Conservation (phyloP, 257 asterid species). For the Solanum arcanum region DNA sequence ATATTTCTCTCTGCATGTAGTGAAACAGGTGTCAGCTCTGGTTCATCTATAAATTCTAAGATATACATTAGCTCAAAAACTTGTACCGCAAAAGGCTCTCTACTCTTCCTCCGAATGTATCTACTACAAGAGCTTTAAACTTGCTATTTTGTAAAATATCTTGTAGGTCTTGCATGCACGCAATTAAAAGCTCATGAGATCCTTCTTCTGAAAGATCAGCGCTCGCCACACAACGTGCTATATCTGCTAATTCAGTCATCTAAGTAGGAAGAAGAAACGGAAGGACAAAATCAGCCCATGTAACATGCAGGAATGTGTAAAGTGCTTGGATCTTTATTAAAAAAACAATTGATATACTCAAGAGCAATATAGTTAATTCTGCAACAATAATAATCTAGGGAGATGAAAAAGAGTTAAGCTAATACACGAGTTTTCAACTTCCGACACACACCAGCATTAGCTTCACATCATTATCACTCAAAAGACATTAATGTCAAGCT, state of each 20-base stretch:
- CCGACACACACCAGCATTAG: background rate
- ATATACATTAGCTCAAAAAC: background rate
- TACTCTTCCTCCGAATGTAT: slow-evolving; percentile 80
- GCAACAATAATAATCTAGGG: background rate
- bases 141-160: slow-evolving; percentile 67
- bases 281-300: background rate
- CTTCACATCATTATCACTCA: background rate
- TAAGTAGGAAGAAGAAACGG: slow-evolving; percentile 1
- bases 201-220: slow-evolving; percentile 63
- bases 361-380: background rate
- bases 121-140: slow-evolving; percentile 73
- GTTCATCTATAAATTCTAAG: background rate
- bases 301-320: background rate
- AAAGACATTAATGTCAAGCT: background rate
- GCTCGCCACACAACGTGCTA: slow-evolving; percentile 75
- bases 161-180: slow-evolving; percentile 77
- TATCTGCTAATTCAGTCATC: slow-evolving; percentile 80
- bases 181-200: slow-evolving; percentile 64
- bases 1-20: slow-evolving; percentile 74
- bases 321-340: background rate
- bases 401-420: background rate
- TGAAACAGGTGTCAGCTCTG: slow-evolving; percentile 13
- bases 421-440: background rate
- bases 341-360: background rate
- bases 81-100: slow-evolving; percentile 77